Evolutionary conservation across 2,329 filamentous ascomycete genomes (phyloP).

Genomic region (Aspergillus aculeatinus): DNA sequence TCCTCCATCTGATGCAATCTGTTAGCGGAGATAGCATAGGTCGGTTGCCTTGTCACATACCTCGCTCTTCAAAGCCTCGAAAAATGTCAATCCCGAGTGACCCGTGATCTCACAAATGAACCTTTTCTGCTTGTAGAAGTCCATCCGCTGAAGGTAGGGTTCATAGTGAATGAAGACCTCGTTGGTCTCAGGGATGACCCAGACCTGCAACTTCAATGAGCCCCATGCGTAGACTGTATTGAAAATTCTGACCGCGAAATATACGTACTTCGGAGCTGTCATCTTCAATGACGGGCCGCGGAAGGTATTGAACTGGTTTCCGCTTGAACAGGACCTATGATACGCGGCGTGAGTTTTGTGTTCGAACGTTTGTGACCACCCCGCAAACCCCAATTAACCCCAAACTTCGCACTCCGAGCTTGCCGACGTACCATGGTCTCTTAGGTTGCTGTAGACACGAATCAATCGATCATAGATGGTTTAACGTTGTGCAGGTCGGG

Average conservation of each 20-base stretch:
- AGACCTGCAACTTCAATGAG: constrained; percentile 61
- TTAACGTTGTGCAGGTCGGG: not conserved
- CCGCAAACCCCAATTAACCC: not conserved
- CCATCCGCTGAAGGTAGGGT: constrained; percentile 78
- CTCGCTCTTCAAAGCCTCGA: constrained; percentile 88
- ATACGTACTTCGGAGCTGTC: constrained; percentile 75
- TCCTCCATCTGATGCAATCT: constrained; percentile 63
- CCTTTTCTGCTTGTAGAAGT: constrained; percentile 89
- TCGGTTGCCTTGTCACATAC: constrained; percentile 52
- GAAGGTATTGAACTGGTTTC: constrained; percentile 84
- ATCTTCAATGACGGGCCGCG: constrained; percentile 70
- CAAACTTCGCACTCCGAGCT: not conserved
- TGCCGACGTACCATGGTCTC: constrained; percentile 34
- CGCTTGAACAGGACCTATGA: constrained; percentile 88
- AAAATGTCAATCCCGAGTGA: constrained; percentile 86
- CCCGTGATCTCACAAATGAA: constrained; percentile 97
- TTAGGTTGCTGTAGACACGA: constrained; percentile 19
- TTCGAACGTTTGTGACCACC: not conserved
- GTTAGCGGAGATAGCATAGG: constrained; percentile 4
- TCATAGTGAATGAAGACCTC: constrained; percentile 90
- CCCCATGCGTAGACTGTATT: constrained; percentile 9
- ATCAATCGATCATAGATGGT: constrained; percentile 27
- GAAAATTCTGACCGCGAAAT: not conserved
- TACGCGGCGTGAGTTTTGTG: constrained; percentile 20
- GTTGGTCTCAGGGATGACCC: constrained; percentile 84